A percentile compares a stretch with the other conserved stretches of the same genome.
Evolutionary conservation across 179 eudicot species (phyloP).

Genomic region (Drosera spatulata): DNA sequence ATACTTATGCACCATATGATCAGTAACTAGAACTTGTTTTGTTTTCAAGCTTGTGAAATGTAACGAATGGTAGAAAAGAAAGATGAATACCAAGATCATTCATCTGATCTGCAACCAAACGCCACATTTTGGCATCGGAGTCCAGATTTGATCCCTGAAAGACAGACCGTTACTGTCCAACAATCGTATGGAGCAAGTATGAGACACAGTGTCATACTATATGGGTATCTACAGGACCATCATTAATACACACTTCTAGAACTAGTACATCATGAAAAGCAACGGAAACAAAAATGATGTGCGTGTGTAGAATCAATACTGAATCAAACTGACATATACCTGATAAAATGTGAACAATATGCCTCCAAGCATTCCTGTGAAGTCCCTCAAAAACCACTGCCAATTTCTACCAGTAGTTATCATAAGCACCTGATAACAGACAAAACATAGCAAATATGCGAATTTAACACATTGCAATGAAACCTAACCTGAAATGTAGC

Average conservation of each 20-base stretch:
- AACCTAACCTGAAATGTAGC: constrained; percentile 87
- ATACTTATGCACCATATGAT: too few species aligned
- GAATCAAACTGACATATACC: constrained; percentile 22
- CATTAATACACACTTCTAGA: too few species aligned
- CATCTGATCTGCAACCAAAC: constrained; percentile 97
- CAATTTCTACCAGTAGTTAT: neutral
- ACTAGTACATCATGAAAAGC: neutral
- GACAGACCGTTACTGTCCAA: neutral
- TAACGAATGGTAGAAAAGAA: constrained; percentile 4
- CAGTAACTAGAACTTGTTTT: too few species aligned
- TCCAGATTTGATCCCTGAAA: constrained; percentile 91
- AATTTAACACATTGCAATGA: neutral
- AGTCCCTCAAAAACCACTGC: constrained; percentile 99
- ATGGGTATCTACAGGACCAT: too few species aligned
- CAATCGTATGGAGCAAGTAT: neutral
- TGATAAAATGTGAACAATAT: constrained; percentile 89
- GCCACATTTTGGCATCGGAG: constrained; percentile 98
- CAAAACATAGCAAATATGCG: neutral
- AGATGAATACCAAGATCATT: constrained; percentile 82
- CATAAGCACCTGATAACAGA: neutral
- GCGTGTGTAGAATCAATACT: neutral
- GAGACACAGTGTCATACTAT: neutral
- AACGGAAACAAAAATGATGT: neutral
- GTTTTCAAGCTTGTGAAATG: neutral
- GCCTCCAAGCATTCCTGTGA: constrained; percentile 98